phyloP scores from a whole-genome alignment of 257 asterid species.

The Osmanthus fragrans region DNA sequence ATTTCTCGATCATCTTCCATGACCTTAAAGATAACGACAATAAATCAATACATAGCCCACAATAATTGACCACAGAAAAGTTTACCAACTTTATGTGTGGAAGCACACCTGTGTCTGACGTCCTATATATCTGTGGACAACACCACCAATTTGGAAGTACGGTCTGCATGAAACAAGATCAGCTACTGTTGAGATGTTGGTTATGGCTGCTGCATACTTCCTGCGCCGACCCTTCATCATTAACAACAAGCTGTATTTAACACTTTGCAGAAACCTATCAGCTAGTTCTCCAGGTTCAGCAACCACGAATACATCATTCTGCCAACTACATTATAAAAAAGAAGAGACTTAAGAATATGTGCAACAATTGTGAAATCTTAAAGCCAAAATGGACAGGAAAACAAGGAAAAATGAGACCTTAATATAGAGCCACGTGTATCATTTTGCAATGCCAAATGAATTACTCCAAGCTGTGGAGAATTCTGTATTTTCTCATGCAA shows the following conservation, averaged over 20 bases:
- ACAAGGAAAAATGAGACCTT: conserved; percentile 44
- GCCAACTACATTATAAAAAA: conserved; percentile 63
- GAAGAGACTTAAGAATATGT: conserved; percentile 26
- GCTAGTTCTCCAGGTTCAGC: conserved; percentile 99
- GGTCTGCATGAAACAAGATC: conserved; percentile 85
- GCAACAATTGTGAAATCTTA: conserved; percentile 3
- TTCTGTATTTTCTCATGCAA: conserved; percentile 81
- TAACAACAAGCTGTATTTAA: conserved; percentile 74
- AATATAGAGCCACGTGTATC: conserved; percentile 85
- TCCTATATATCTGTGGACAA: conserved; percentile 95
- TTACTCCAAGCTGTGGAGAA: conserved; percentile 88
- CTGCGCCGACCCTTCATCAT: conserved; percentile 80
- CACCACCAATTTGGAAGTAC: conserved; percentile 94
- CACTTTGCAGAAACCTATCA: conserved; percentile 83
- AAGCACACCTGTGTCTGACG: conserved; percentile 87
- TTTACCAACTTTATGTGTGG: background rate
- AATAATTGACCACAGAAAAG: conserved; percentile 16
- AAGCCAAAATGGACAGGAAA: background rate
- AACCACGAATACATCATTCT: conserved; percentile 97
- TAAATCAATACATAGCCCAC: conserved; percentile 19
- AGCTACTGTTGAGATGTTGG: conserved; percentile 73
- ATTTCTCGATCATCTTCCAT: conserved; percentile 99
- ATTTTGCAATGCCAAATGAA: conserved; percentile 94
- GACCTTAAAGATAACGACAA: conserved; percentile 54
- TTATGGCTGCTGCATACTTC: conserved; percentile 64